Evolutionary conservation across 192 early-diverging fungal species (phyloP).

Genomic region (Gorgonomyces haynaldii): DNA sequence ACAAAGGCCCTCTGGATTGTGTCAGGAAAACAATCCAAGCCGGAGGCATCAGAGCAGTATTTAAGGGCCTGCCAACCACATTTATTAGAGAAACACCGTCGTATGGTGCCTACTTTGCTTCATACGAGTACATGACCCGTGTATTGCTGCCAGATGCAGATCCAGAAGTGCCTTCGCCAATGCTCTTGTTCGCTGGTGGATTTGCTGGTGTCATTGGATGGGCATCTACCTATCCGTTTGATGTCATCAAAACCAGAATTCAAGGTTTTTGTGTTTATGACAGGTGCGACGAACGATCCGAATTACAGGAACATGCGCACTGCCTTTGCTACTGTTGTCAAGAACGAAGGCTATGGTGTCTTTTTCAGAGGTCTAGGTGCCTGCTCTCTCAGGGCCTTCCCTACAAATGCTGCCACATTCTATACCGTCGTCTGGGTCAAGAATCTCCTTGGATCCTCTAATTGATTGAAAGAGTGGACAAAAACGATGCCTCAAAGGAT

Average conservation of each 20-base stretch:
- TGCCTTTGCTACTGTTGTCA: constrained; percentile 12
- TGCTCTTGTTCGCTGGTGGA: constrained; percentile 34
- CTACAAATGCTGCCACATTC: constrained; percentile 42
- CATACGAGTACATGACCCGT: constrained; percentile 27
- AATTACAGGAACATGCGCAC: constrained; percentile 12
- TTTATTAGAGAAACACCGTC: constrained; percentile 32
- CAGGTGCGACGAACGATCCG: constrained; percentile 7
- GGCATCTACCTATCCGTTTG: constrained; percentile 37
- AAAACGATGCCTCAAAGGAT: too few species aligned
- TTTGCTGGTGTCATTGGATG: constrained; percentile 34
- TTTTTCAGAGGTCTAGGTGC: constrained; percentile 32
- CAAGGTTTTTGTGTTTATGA: constrained; percentile 14
- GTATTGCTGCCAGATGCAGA: constrained; percentile 14
- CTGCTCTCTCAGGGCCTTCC: constrained; percentile 35
- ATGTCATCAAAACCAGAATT: constrained; percentile 39
- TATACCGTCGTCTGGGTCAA: constrained; percentile 16
- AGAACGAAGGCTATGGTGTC: constrained; percentile 23
- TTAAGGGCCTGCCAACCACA: constrained; percentile 22
- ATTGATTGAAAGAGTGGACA: too few species aligned
- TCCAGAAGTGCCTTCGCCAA: constrained; percentile 16
- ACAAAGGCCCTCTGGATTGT: constrained; percentile 31
- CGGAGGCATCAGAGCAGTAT: constrained; percentile 23
- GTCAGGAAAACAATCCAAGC: constrained; percentile 16
- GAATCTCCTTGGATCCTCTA: constrained; percentile 5
- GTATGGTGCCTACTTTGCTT: constrained; percentile 42